These are phyloP conservation scores for Pterocarpus macrocarpus DNA, from an alignment of 306 rosid genomes.

Conservation along the genomic window DNA sequence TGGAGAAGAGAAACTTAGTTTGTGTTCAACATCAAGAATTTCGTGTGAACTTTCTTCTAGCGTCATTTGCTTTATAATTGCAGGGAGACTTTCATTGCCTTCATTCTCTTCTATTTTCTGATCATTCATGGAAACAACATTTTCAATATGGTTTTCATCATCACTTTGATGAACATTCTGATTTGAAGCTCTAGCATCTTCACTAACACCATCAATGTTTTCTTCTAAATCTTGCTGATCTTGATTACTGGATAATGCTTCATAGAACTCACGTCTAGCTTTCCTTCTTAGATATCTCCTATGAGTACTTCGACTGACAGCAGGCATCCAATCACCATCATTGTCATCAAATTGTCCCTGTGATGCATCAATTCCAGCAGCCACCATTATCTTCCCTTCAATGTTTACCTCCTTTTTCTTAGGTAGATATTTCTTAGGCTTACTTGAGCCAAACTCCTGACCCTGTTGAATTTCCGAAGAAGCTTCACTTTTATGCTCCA, in stretches of 20 bases:
- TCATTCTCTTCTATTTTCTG: slow-evolving; percentile 50
- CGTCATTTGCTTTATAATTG: slow-evolving; percentile 58
- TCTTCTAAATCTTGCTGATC: slow-evolving; percentile 56
- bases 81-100: slow-evolving; percentile 57
- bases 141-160: slow-evolving; percentile 44
- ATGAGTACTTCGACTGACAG: slow-evolving; percentile 90
- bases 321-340: slow-evolving; percentile 87
- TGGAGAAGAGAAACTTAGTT: slow-evolving; percentile 34
- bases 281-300: slow-evolving; percentile 85
- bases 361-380: slow-evolving; percentile 85
- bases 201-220: slow-evolving; percentile 42
- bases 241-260: slow-evolving; percentile 59
- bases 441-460: slow-evolving; percentile 41
- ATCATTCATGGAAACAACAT: slow-evolving; percentile 48
- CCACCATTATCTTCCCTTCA: slow-evolving; percentile 83
- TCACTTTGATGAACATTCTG: slow-evolving; percentile 42
- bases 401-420: slow-evolving; percentile 73
- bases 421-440: slow-evolving; percentile 59
- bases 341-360: slow-evolving; percentile 69
- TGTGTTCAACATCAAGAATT: slow-evolving; percentile 51
- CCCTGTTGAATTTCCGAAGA: slow-evolving; percentile 57
- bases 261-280: slow-evolving; percentile 71
- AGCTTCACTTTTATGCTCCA: slow-evolving; percentile 49
- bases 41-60: slow-evolving; percentile 61
- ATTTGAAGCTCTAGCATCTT: slow-evolving; percentile 50